Percentiles rank a stretch among this genome's conserved stretches.
These are phyloP conservation scores for Monosporozyma aerobia DNA, from an alignment of 805 yeast species.

Conservation along the genomic window DNA sequence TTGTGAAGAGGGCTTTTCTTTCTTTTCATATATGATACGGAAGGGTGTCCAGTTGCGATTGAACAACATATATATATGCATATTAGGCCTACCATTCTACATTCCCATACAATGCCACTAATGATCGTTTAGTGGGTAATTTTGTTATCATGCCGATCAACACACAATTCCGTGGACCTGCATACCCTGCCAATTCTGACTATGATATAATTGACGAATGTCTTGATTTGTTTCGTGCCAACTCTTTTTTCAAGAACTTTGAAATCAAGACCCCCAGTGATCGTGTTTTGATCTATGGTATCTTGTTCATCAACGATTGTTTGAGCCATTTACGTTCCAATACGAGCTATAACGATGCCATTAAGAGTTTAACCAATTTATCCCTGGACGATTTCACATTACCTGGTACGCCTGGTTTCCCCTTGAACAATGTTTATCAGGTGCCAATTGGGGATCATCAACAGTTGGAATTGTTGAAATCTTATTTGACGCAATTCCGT, in stretches of 20 bases:
- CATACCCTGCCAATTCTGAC: conserved; percentile 64
- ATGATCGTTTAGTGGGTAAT: conserved; percentile 64
- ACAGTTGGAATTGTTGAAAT: conserved; percentile 71
- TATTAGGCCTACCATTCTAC: conserved; percentile 68
- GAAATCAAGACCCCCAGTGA: conserved; percentile 96
- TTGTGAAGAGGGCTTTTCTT: too few species aligned
- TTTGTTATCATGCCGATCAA: conserved; percentile 76
- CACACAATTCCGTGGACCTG: conserved; percentile 83
- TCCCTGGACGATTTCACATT: conserved; percentile 81
- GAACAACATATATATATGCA: not conserved
- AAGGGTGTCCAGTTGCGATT: too few species aligned
- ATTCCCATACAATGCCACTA: conserved; percentile 52
- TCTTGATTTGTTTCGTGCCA: conserved; percentile 87
- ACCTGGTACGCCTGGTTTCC: conserved; percentile 95
- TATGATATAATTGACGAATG: conserved; percentile 91
- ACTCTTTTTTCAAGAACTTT: conserved; percentile 91
- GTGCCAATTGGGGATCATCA: conserved; percentile 61
- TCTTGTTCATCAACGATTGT: conserved; percentile 80
- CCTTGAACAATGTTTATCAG: conserved; percentile 67
- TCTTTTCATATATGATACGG: too few species aligned
- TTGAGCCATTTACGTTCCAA: conserved; percentile 48
- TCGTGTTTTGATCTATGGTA: conserved; percentile 87
- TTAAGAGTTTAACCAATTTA: conserved; percentile 64
- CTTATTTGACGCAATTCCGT: conserved; percentile 84
- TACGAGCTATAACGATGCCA: conserved; percentile 49